Evolutionary conservation across 169 alveolate genomes (phyloP), one percentile per base, ranked within the genome.

Genomic region (Plasmodium relictum): DNA sequence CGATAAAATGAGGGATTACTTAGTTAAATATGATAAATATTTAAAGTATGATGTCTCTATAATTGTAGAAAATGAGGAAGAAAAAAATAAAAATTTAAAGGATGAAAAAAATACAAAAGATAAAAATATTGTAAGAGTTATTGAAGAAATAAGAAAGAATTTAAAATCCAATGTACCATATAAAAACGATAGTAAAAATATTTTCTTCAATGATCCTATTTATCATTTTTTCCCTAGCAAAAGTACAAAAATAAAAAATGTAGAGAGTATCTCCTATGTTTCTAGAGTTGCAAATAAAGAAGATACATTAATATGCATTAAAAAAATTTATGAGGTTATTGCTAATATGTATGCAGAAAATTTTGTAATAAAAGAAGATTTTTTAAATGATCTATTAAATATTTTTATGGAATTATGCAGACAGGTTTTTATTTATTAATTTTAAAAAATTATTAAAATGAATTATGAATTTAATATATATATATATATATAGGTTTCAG

Each of bases 361-460:
- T 69, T 31, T 70, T 70, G 48, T 66, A 14, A 83, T 83, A 58
- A 65, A 69, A 26, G 44, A 83, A 48, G 91, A 69, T 1, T 69
- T 41, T 54, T 37, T 70, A 12, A 73, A 69, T 26, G 91, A 83
- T 9, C 31, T 83, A 4, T 18, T 83, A 26, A 52, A 37, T 41
- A 54, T 83, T 68, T 83, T 68, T 37, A 83, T 70, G 86, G 91
- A 83, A 61, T 12, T 83, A 8, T 83, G 91, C 48, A 83, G 91
- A 31, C 91, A 83, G 91, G 91, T 83, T 52, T 6, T 10, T 24
- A 24, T 41, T 7, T 14, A 6, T 39, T 0, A 1, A 7, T 41
- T 6, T 68, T 18, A 48, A 14, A 10, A 48, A 48, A 31, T 31
- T 31, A 31, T 31, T 31, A 31, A 31, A 31, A 59, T 48, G 20